Evolutionary conservation across 2,329 filamentous ascomycete species (phyloP).

Genomic region (Colletotrichum zoysiae): DNA sequence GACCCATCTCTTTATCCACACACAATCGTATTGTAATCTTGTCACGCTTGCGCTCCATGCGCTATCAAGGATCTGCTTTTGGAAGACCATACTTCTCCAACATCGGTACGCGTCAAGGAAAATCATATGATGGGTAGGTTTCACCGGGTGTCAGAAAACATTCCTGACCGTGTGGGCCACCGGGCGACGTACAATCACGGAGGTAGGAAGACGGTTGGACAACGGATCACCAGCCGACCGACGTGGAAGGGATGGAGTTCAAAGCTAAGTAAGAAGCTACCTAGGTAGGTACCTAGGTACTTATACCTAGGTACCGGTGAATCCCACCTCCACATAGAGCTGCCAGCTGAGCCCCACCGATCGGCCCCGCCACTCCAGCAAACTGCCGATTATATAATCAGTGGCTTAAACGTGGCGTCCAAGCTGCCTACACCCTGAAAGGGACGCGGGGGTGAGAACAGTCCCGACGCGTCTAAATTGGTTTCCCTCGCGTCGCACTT

Average conservation of each 20-base stretch:
- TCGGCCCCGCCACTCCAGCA: background rate
- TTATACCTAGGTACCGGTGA: background rate
- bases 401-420: slow-evolving; percentile 4
- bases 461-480: slow-evolving; percentile 34
- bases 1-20: background rate
- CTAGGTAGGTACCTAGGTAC: background rate
- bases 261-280: background rate
- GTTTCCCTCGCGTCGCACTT: slow-evolving; percentile 26
- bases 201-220: slow-evolving; percentile 3
- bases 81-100: background rate
- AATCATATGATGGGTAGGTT: slow-evolving; percentile 3
- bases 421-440: background rate
- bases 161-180: slow-evolving; percentile 13
- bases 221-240: slow-evolving; percentile 28
- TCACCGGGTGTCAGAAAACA: slow-evolving; percentile 11
- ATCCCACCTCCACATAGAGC: background rate
- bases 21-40: slow-evolving; percentile 5
- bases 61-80: background rate
- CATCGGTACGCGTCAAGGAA: background rate
- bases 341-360: background rate
- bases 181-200: background rate
- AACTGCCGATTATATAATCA: background rate
- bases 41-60: background rate
- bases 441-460: slow-evolving; percentile 29
- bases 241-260: slow-evolving; percentile 38